These are phyloP conservation scores for Aspergillus avenaceus DNA, from an alignment of 495 filamentous ascomycete genomes.

Conservation along the genomic window DNA sequence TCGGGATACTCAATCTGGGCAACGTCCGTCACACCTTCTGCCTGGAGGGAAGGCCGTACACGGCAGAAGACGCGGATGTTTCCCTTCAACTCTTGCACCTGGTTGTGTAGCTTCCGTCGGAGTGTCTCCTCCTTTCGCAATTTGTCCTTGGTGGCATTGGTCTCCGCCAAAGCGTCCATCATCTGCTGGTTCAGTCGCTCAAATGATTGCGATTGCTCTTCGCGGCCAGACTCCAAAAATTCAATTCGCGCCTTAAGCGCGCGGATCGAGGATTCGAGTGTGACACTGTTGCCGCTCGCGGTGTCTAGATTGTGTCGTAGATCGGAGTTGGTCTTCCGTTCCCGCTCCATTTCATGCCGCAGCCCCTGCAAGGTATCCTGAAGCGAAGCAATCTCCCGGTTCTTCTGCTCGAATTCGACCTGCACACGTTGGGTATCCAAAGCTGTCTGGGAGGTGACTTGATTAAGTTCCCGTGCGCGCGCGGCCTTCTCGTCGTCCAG, in stretches of 20 bases:
- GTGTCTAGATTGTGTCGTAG: conserved; percentile 63
- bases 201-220: conserved; percentile 78
- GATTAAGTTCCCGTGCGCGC: conserved; percentile 59
- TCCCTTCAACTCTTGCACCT: conserved; percentile 97
- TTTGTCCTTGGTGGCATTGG: conserved; percentile 70
- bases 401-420: conserved; percentile 58
- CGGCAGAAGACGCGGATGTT: conserved; percentile 98
- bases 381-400: conserved; percentile 53
- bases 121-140: conserved; percentile 88
- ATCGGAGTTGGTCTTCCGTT: conserved; percentile 49
- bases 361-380: conserved; percentile 49
- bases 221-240: conserved; percentile 81
- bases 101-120: conserved; percentile 89
- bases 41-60: conserved; percentile 73
- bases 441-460: conserved; percentile 56
- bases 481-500: conserved; percentile 60
- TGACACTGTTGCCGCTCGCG: conserved; percentile 55
- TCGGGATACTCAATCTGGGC: conserved; percentile 77
- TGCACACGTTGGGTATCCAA: conserved; percentile 61
- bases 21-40: conserved; percentile 53
- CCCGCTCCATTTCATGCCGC: conserved; percentile 59
- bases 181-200: conserved; percentile 70
- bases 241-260: conserved; percentile 75
- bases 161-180: conserved; percentile 68
- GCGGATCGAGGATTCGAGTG: conserved; percentile 68